Evolutionary conservation across 179 eudicot species (phyloP).

Genomic region (Drosera spatulata): DNA sequence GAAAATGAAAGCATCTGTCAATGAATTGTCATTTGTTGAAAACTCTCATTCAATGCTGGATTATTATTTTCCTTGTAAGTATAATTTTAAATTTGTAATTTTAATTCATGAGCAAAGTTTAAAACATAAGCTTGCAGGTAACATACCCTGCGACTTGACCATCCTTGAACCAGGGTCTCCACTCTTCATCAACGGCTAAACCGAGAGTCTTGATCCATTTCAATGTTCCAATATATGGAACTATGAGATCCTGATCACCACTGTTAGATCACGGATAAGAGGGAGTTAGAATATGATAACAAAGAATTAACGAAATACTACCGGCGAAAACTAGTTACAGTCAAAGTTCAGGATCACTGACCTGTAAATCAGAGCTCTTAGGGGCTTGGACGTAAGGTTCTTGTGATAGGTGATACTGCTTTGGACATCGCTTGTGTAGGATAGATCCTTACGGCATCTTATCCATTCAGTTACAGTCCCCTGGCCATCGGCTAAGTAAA

Average conservation of each 20-base stretch:
- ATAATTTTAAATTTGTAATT: no score
- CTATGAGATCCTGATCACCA: conserved; percentile 4
- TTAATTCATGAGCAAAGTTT: no score
- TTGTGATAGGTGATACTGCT: background rate
- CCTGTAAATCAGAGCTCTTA: background rate
- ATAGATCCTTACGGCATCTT: background rate
- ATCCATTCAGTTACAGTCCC: background rate
- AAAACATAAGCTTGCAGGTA: no score
- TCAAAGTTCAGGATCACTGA: background rate
- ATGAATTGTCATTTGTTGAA: no score
- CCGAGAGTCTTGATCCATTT: conserved; percentile 1
- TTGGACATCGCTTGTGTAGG: background rate
- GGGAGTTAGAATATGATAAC: background rate
- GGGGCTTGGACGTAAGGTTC: background rate
- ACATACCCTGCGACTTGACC: conserved; percentile 4
- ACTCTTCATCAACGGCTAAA: background rate
- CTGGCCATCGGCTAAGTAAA: background rate
- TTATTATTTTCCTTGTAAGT: no score
- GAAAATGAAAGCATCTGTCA: no score
- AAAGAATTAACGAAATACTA: background rate
- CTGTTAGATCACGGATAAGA: background rate
- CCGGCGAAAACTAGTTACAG: background rate
- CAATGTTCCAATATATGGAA: background rate
- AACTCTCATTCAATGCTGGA: no score
- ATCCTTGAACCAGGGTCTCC: conserved; percentile 2